Base-by-base conservation (phyloP, 768 basidiomycete genomes). In the Asterophora parasitica region DNA sequence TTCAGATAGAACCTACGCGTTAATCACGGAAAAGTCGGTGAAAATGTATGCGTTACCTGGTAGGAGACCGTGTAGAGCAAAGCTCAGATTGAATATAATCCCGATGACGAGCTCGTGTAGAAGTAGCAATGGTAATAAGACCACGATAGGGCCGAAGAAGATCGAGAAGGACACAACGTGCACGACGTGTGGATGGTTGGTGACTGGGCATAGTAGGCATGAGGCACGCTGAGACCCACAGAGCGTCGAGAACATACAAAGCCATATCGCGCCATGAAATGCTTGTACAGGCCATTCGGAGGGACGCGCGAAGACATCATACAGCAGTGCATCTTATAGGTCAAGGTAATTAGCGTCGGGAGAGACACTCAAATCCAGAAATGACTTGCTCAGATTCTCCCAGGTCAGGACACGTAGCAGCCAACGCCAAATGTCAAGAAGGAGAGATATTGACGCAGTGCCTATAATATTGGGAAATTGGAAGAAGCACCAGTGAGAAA, bases 91-190 rank as follows among this genome's bases (percentile, higher is more conserved):
- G 46, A 70, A 65, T 6, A 70, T 41, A 35, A 67, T 36, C 12
- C 68, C 51, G 28, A 72, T 58, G 35, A 62, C 48, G 19, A 69
- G 49, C 46, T 72, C 70, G 36, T 70, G 62, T 2, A 66, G 35
- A 8, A 70, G 52, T 1, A 72, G 63, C 15, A 65, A 55, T 1
- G 70, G 70, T 2, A 69, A 35, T 16, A 72, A 62, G 35, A 66
- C 20, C n/a, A 62, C 63, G 42, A 72, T 69, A 17, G 73, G 73
- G 10, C 73, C 73, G 28, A 73, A 70, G 54, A 74, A 74, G 42
- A 72, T 64, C 4, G 68, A 58, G 58, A 67, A 65, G 32, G 63
- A 63, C 13, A 64, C 49, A 52, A 69, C 48, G 51, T 70, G 66
- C 37, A 71, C 62, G 17, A 65, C 52, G 46, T 68, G 64, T 5